Conservation (phyloP, 108 stramenopile genomes). For the Stephanodiscus minutulus region DNA sequence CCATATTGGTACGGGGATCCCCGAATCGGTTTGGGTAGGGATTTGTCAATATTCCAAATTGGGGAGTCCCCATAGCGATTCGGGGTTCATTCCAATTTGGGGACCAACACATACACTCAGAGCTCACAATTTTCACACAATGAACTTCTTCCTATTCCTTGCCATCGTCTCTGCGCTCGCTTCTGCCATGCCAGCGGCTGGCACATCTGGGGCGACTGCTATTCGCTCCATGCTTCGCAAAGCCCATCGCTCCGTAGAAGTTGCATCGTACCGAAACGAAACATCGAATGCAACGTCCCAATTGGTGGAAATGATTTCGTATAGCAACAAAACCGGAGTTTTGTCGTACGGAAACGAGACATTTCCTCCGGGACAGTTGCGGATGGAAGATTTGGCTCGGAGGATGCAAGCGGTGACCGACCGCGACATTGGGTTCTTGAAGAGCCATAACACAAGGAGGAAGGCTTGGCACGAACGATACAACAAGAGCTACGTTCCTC, state of each 20-base stretch:
- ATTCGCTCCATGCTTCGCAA: background rate
- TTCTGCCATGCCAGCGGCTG: background rate
- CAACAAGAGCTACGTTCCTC: constrained; percentile 22
- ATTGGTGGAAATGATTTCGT: background rate
- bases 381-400: constrained; percentile 16
- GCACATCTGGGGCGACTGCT: background rate
- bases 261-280: background rate
- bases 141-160: background rate
- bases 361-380: background rate
- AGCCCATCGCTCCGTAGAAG: background rate
- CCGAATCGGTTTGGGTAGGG: no score
- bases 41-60: no score
- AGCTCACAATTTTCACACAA: background rate
- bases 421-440: constrained; percentile 16
- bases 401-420: constrained; percentile 12
- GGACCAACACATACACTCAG: no score
- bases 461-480: constrained; percentile 24
- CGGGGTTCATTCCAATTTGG: no score
- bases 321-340: background rate
- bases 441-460: constrained; percentile 24
- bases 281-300: background rate
- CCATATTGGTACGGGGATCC: no score
- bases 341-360: no score
- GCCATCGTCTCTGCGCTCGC: background rate
- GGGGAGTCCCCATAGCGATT: no score